phyloP scores from a whole-genome alignment of 2,329 filamentous ascomycete genomes.

The Aspergillus sclerotialis region DNA sequence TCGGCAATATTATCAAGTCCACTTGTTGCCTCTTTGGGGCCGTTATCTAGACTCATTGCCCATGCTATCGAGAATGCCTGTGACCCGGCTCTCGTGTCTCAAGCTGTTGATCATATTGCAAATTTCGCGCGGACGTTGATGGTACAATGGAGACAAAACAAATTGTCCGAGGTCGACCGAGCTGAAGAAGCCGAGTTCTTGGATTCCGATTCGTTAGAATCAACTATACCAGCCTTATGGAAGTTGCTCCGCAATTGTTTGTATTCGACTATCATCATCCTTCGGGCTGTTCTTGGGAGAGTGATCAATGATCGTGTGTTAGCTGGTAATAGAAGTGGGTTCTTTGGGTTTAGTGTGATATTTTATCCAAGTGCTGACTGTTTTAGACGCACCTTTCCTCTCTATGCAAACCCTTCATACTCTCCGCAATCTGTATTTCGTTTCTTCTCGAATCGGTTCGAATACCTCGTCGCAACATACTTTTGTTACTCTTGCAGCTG shows the following conservation, averaged over 20 bases:
- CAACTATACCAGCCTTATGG: constrained; percentile 67
- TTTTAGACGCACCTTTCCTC: constrained; percentile 53
- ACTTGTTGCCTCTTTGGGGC: constrained; percentile 54
- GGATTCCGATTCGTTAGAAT: constrained; percentile 57
- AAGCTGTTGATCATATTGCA: constrained; percentile 53
- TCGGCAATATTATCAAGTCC: constrained; percentile 51
- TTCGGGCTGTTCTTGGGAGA: constrained; percentile 68
- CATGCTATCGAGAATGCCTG: constrained; percentile 53
- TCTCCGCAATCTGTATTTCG: constrained; percentile 73
- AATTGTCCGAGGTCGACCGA: constrained; percentile 64
- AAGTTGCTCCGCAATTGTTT: constrained; percentile 66
- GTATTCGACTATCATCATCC: constrained; percentile 65
- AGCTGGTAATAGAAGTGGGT: constrained; percentile 46
- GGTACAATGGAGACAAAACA: constrained; percentile 67
- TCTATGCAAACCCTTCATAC: constrained; percentile 66
- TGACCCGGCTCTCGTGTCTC: constrained; percentile 37
- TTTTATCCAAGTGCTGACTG: constrained; percentile 3
- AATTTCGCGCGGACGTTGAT: constrained; percentile 61
- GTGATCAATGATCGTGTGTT: constrained; percentile 51
- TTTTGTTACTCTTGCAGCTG: constrained; percentile 73
- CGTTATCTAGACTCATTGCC: constrained; percentile 56
- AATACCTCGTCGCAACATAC: constrained; percentile 74
- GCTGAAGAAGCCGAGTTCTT: constrained; percentile 59
- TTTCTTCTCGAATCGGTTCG: constrained; percentile 67
- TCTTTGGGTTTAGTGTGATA: background rate